Evolutionary conservation across 139 green algal genomes (phyloP), one percentile per base, ranked within the genome.

Genomic region (Pseudopediastrum boryanum): DNA sequence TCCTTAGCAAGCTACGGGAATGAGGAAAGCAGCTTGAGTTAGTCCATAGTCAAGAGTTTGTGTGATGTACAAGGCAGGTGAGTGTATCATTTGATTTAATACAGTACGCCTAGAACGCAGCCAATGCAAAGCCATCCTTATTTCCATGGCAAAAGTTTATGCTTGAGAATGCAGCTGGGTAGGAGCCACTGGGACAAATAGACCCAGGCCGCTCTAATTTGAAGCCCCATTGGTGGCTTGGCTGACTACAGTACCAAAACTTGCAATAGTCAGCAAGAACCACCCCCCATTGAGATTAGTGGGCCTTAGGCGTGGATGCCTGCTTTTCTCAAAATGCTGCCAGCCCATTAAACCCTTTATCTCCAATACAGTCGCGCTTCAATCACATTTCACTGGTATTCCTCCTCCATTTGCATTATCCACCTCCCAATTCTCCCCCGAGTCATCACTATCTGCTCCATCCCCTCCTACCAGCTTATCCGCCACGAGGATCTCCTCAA

Each of bases 401-500:
- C 16, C 16, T 16, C 25, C 58, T 39, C 23, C 21, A 66, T 12
- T 25, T 39, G 16, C 16, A 27, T 66, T 10, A 27, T 1, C 16
- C 16, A 25, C 16, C 16, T 31, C 16, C 16, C 21, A 12, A 27
- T 31, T 19, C 19, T 58, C 19, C 19, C 21, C 19, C 19, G 19
- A 21, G 21, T 58, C 19, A 58, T 58, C 19, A 21, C 21, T 16
- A 58, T 66, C 16, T 19, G 12, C 16, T 35, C 21, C 16, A 27
- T 31, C 16, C 44, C 27, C 4, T 1, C 62, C 4, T 63, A 89
- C 81, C 78, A 86, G 84, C 71, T 89, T 91, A 87, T 98, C 93
- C 0, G 74, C 88, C 59, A 89, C 93, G 44, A 98, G 77, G 56
- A 98, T 94, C 67, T 97, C 94, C 70, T 95, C 90, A 12, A 97